phyloP scores from a whole-genome alignment of 106 monocot species.

The Narthecium ossifragum region DNA sequence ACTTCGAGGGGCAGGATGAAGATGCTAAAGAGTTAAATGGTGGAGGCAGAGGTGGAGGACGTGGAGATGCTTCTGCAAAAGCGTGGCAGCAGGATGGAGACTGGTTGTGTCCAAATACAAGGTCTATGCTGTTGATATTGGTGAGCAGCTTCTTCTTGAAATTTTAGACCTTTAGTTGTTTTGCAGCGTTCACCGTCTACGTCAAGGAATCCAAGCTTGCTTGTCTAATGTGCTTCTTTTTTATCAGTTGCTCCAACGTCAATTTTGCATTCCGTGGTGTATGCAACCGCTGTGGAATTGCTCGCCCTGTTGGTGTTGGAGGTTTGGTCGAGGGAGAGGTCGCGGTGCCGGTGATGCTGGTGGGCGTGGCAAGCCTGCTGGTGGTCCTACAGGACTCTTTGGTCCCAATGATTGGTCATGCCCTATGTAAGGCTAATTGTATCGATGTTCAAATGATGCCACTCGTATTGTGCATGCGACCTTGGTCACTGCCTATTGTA shows the following conservation, averaged over 20 bases:
- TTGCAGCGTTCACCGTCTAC: neutral
- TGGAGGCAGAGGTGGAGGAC: constrained; percentile 70
- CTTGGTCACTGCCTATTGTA: too few species aligned
- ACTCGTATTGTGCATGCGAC: too few species aligned
- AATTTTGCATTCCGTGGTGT: constrained; percentile 99
- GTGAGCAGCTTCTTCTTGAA: constrained; percentile 82
- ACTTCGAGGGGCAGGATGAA: constrained; percentile 26
- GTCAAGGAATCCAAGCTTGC: neutral
- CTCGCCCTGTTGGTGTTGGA: constrained; percentile 90
- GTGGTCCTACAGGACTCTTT: constrained; percentile 87
- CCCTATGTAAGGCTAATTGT: constrained; percentile 79
- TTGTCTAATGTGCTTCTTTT: constrained; percentile 14
- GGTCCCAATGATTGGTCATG: constrained; percentile 99
- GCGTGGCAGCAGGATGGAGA: constrained; percentile 99
- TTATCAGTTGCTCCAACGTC: constrained; percentile 85
- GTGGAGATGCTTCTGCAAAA: constrained; percentile 65
- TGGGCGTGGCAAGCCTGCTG: constrained; percentile 39
- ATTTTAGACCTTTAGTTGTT: constrained; percentile 11
- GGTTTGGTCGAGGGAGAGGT: constrained; percentile 69
- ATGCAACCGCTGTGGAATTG: constrained; percentile 92
- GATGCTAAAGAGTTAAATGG: constrained; percentile 24
- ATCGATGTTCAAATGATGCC: too few species aligned
- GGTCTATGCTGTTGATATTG: constrained; percentile 97
- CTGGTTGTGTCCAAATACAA: constrained; percentile 99
- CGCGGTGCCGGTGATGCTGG: constrained; percentile 48